These are phyloP conservation scores for Nephelium lappaceum DNA, from an alignment of 345 rosid species.

Conservation along the genomic window DNA sequence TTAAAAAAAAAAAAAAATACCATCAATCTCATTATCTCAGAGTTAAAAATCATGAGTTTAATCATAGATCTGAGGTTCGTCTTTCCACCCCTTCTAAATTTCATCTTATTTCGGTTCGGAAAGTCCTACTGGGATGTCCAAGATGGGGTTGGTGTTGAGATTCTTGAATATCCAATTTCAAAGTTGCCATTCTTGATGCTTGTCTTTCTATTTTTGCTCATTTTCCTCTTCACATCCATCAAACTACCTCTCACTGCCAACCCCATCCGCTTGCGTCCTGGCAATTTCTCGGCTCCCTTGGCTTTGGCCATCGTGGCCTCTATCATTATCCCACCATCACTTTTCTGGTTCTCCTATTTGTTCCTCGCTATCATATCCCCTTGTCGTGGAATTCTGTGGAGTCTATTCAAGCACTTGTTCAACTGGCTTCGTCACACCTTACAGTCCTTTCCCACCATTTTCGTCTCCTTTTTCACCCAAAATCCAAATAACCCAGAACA, in stretches of 20 bases:
- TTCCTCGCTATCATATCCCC: neutral
- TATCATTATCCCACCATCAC: neutral
- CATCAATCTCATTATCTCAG: no score
- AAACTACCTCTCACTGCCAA: neutral
- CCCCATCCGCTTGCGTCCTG: neutral
- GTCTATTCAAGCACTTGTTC: neutral
- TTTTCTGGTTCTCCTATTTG: conserved; percentile 9
- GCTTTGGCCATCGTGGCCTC: neutral
- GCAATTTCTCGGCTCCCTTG: neutral
- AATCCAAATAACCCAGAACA: neutral
- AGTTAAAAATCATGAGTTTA: no score
- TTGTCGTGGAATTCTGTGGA: neutral
- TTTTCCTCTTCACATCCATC: neutral
- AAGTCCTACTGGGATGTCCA: neutral
- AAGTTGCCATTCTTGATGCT: neutral
- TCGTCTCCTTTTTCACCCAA: neutral
- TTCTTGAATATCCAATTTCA: neutral
- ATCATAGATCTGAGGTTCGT: no score
- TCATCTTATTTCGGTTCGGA: neutral
- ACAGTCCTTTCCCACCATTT: conserved; percentile 1
- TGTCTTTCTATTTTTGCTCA: neutral
- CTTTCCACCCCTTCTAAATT: no score
- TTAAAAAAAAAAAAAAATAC: no score
- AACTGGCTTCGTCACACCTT: neutral
- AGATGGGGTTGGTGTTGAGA: neutral